A percentile compares a stretch with the other conserved stretches of the same genome.
Conservation (phyloP, 805 yeast species). For the Allodekkera sacchari region DNA sequence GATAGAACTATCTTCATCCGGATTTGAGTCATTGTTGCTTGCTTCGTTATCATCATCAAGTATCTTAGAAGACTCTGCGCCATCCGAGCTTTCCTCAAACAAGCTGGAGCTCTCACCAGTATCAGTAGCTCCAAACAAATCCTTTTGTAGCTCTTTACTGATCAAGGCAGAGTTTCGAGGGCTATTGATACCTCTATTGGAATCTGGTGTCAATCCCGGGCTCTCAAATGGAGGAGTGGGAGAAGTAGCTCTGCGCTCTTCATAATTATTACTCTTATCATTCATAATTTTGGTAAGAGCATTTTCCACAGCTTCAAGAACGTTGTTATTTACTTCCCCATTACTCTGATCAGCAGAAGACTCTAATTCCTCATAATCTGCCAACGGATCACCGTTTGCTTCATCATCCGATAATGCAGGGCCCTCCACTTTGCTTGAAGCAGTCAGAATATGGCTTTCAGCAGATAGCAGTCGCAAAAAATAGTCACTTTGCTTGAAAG, state of each 20-base stretch:
- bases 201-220: constrained; percentile 1
- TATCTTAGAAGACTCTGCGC: neutral
- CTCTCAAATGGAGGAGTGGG: constrained; percentile 9
- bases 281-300: constrained; percentile 56
- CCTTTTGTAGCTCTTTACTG: constrained; percentile 23
- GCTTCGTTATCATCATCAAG: constrained; percentile 1
- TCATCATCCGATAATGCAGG: constrained; percentile 14
- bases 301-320: constrained; percentile 55
- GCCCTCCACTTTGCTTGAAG: neutral
- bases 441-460: constrained; percentile 9
- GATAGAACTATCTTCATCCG: neutral
- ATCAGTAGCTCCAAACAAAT: constrained; percentile 22
- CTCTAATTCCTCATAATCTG: constrained; percentile 22
- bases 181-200: constrained; percentile 9
- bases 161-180: constrained; percentile 18
- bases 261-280: constrained; percentile 15
- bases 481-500: constrained; percentile 50
- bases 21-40: neutral
- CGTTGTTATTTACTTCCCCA: constrained; percentile 32
- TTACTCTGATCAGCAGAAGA: constrained; percentile 27
- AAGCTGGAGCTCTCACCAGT: constrained; percentile 13
- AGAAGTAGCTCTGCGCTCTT: constrained; percentile 1
- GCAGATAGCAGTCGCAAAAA: constrained; percentile 47
- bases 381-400: constrained; percentile 24
- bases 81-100: constrained; percentile 9